phyloP scores from a whole-genome alignment of 345 rosid species.

The Populus davidiana region DNA sequence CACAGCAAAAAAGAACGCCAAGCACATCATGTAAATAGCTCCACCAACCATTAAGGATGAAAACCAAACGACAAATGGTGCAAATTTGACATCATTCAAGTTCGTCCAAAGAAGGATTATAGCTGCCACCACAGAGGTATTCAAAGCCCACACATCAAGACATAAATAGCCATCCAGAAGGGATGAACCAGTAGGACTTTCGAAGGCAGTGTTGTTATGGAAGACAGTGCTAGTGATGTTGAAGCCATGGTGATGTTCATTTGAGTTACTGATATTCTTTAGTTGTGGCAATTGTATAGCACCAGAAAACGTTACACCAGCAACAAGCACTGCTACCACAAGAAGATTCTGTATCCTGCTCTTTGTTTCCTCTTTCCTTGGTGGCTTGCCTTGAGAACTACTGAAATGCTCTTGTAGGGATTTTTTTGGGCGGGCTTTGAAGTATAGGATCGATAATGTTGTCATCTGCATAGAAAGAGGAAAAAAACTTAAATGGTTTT shows the following conservation, averaged over 20 bases:
- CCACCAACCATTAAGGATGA: neutral
- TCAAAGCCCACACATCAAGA: neutral
- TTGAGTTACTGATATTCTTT: neutral
- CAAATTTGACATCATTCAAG: neutral
- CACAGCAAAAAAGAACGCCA: neutral
- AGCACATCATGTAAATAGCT: neutral
- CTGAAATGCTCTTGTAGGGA: neutral
- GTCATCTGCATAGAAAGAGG: neutral
- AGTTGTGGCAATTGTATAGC: constrained; percentile 12
- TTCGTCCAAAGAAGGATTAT: neutral
- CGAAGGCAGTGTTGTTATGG: neutral
- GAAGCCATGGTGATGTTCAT: neutral
- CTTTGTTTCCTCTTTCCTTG: constrained; percentile 1
- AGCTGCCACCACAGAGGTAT: neutral
- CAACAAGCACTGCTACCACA: constrained; percentile 20
- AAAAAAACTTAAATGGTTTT: neutral
- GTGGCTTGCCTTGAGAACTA: neutral
- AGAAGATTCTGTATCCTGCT: constrained; percentile 24
- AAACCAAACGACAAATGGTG: neutral
- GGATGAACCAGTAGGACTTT: neutral
- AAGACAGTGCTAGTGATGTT: neutral
- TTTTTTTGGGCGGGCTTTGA: neutral
- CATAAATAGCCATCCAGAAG: neutral
- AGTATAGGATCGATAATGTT: neutral
- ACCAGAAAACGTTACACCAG: constrained; percentile 22